Percentiles rank a stretch among this genome's conserved stretches.
These are phyloP conservation scores for Volvox carteri DNA, from an alignment of 163 green algal species.

Conservation along the genomic window DNA sequence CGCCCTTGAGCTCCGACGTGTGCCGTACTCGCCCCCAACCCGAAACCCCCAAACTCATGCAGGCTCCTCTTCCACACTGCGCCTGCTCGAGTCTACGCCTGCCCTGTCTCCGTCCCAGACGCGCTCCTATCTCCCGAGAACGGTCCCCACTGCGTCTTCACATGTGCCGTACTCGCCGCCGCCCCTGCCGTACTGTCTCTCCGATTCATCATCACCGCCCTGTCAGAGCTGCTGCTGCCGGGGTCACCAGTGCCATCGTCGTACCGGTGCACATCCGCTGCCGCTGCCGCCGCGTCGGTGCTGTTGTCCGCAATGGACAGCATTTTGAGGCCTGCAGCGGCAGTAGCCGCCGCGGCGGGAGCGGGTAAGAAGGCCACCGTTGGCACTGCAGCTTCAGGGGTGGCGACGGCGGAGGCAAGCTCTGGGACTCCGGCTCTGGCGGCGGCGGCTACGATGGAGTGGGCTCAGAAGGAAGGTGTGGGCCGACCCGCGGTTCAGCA, in stretches of 20 bases:
- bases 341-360: background rate
- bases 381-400: background rate
- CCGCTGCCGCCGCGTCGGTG: no score
- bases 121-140: background rate
- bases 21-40: no score
- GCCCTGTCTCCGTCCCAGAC: background rate
- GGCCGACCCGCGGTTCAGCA: background rate
- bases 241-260: background rate
- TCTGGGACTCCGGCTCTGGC: background rate
- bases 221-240: background rate
- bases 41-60: no score
- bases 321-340: background rate
- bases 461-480: slow-evolving; percentile 1
- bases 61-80: slow-evolving; percentile 10
- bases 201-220: background rate
- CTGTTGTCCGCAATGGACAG: background rate
- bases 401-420: no score
- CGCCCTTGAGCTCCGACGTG: no score
- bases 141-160: background rate
- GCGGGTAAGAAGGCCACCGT: background rate
- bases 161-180: background rate
- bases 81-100: background rate
- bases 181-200: background rate
- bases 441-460: background rate
- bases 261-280: background rate